Evolutionary conservation across 2,329 filamentous ascomycete genomes (phyloP), one percentile per base, ranked within the genome.

Genomic region (Fusarium pseudograminearum): DNA sequence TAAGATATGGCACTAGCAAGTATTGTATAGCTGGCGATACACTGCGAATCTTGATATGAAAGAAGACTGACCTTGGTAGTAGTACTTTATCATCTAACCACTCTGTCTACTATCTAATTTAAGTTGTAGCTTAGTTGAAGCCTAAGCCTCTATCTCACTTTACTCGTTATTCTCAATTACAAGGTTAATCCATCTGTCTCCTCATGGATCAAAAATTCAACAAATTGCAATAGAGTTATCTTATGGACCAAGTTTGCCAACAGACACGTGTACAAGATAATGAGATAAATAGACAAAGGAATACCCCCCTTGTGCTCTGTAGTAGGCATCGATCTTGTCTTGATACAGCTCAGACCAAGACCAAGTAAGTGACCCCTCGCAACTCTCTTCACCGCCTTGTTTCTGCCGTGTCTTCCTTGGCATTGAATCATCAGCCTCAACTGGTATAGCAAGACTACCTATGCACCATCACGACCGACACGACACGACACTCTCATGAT

Each of bases 341-440:
- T 30, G 10, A 30, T 30, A 30, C 28, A 30, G 28, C 28, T 12
- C 28, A 34, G 33, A 34, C 33, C n/a, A 14, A 40, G n/a, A 40
- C 36, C n/a, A 20, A 20, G 10, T 4, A 20, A 15, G 20, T 40
- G 36, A 40, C 36, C 36, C 36, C 36, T 40, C 36, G 36, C n/a
- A 38, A 11, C 34, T 38, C 6, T 34, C 10, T 58, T 71, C 65
- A 73, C 72, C 72, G 72, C 72, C 66, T 61, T 65, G 46, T n/a
- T 74, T 72, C 70, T 73, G 72, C 72, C 72, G 54, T 16, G 36
- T 30, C 18, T 41, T 30, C 34, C 38, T 34, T 56, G 57, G 42
- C 57, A 30, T 40, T 48, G 54, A 57, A 48, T 70, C 57, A 67
- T 66, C 57, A 33, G 57, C 67, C 54, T 70, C 67, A 47, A 40